Conservation (phyloP, 148 eudicot species). For the Oxyria digyna region DNA sequence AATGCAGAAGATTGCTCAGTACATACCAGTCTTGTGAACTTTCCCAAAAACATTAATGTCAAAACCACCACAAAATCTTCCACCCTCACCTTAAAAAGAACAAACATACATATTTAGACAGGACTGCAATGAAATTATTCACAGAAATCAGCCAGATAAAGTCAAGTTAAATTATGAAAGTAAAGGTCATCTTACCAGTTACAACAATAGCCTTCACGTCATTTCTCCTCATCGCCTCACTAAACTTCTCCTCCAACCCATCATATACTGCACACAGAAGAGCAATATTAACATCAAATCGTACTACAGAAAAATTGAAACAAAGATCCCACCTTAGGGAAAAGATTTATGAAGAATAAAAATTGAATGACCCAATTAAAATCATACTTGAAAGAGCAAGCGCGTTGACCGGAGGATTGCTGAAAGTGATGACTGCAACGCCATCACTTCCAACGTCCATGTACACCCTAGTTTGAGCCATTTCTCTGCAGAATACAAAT, state of each 20-base stretch:
- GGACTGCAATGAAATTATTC: not conserved
- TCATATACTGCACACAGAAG: slow-evolving; percentile 34
- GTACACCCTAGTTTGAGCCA: slow-evolving; percentile 37
- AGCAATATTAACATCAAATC: not conserved
- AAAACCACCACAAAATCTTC: slow-evolving; percentile 79
- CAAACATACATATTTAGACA: not conserved
- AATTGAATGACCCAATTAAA: not conserved
- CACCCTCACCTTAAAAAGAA: slow-evolving; percentile 45
- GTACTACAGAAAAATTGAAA: not conserved
- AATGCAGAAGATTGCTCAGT: not conserved
- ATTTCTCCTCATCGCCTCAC: slow-evolving; percentile 59
- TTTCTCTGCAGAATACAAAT: slow-evolving; percentile 9
- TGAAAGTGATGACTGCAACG: slow-evolving; percentile 64
- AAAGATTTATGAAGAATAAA: not conserved
- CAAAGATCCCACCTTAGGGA: not conserved
- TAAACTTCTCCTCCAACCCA: slow-evolving; percentile 48
- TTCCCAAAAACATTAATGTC: slow-evolving; percentile 68
- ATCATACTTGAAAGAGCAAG: slow-evolving; percentile 38
- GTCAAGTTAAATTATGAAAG: not conserved
- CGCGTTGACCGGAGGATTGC: slow-evolving; percentile 80
- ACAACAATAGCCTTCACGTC: slow-evolving; percentile 83
- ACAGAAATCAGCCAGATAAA: not conserved
- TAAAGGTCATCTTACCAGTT: slow-evolving; percentile 30
- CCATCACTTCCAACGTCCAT: slow-evolving; percentile 76
- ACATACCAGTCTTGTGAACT: slow-evolving; percentile 74